Evolutionary conservation across 2,329 filamentous ascomycete species (phyloP).

Genomic region (Pseudofabraea citricarpa): DNA sequence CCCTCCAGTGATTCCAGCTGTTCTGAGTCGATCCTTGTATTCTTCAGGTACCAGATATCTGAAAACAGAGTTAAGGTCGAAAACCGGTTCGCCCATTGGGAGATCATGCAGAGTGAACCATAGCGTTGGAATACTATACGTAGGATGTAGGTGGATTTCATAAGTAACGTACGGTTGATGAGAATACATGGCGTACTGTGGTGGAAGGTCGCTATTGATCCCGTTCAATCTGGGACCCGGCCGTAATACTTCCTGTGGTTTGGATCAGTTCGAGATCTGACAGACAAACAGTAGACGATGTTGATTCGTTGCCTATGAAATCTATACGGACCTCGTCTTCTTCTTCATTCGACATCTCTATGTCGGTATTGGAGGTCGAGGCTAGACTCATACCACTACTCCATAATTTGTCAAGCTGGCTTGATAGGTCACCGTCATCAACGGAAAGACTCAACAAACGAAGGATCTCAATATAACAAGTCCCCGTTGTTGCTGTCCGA

Average conservation of each 20-base stretch:
- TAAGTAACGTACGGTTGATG: slow-evolving; percentile 48
- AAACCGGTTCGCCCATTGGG: slow-evolving; percentile 48
- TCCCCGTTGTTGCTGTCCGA: slow-evolving; percentile 20
- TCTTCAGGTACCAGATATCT: slow-evolving; percentile 63
- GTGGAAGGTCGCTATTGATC: slow-evolving; percentile 3
- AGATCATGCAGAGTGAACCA: slow-evolving; percentile 67
- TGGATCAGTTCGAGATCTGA: slow-evolving; percentile 1
- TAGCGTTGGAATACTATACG: slow-evolving; percentile 69
- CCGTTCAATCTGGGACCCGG: too few relatives aligned
- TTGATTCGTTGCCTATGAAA: too few relatives aligned
- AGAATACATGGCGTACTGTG: slow-evolving; percentile 21
- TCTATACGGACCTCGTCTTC: slow-evolving; percentile 23
- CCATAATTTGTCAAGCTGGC: slow-evolving; percentile 17
- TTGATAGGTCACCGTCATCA: slow-evolving; percentile 23
- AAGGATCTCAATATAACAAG: slow-evolving; percentile 25
- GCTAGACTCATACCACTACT: slow-evolving; percentile 6
- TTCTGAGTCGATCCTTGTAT: slow-evolving; percentile 56
- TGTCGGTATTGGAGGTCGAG: slow-evolving; percentile 13
- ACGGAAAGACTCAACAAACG: slow-evolving; percentile 20
- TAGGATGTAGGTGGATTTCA: slow-evolving; percentile 70
- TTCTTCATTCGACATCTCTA: slow-evolving; percentile 22
- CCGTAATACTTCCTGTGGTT: slow-evolving; percentile 19
- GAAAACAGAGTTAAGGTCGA: slow-evolving; percentile 66
- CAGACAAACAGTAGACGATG: too few relatives aligned
- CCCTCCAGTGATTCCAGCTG: slow-evolving; percentile 61